Evolutionary conservation across 495 filamentous ascomycete species (phyloP).

Genomic region (Talaromyces nanjingensis): DNA sequence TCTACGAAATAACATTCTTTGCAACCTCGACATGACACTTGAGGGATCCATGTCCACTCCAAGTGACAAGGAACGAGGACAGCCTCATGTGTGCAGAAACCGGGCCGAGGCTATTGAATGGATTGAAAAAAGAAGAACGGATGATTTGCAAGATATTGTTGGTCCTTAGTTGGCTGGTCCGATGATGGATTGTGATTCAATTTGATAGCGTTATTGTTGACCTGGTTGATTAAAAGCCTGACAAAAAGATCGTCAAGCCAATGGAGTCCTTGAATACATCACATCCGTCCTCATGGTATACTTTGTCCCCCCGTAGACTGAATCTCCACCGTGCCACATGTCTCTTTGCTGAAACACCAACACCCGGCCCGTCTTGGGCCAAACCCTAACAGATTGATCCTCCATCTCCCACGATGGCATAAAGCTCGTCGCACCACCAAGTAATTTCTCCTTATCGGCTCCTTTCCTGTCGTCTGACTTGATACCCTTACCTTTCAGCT

Average conservation of each 20-base stretch:
- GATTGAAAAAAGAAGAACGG: slow-evolving; percentile 24
- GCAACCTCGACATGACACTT: slow-evolving; percentile 24
- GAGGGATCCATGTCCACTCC: slow-evolving; percentile 17
- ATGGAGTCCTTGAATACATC: slow-evolving; percentile 45
- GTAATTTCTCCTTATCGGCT: slow-evolving; percentile 9
- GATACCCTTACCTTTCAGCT: not conserved
- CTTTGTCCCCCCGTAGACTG: slow-evolving; percentile 65
- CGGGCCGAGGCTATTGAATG: slow-evolving; percentile 20
- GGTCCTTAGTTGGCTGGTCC: slow-evolving; percentile 11
- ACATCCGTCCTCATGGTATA: slow-evolving; percentile 73
- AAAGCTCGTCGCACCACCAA: slow-evolving; percentile 63
- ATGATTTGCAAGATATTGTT: slow-evolving; percentile 25
- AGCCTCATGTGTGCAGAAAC: slow-evolving; percentile 24
- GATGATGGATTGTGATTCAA: not conserved
- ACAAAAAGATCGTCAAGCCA: not conserved
- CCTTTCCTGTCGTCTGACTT: not conserved
- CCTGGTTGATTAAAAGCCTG: not conserved
- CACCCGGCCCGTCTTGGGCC: slow-evolving; percentile 63
- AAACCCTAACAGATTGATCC: slow-evolving; percentile 49
- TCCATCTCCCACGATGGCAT: slow-evolving; percentile 33
- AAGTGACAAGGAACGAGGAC: slow-evolving; percentile 18
- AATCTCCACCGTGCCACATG: slow-evolving; percentile 67
- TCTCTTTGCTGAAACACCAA: slow-evolving; percentile 70
- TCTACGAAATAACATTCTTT: slow-evolving; percentile 21
- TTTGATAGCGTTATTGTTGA: not conserved